phyloP scores from a whole-genome alignment of 2,329 filamentous ascomycete genomes.

The Diplodia scrobiculata region DNA sequence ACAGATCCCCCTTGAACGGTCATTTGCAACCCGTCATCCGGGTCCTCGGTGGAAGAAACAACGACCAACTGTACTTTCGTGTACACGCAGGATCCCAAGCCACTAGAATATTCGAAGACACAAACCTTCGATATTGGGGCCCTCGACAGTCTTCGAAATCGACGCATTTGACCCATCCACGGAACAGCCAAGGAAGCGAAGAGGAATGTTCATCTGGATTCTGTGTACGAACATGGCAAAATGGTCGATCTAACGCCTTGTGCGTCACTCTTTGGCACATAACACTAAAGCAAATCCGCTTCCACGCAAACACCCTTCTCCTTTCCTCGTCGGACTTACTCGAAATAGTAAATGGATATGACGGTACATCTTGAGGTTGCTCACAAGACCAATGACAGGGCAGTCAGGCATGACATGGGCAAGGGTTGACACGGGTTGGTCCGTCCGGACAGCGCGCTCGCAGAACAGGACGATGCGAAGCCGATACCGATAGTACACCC shows the following conservation, averaged over 20 bases:
- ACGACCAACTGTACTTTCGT: not conserved
- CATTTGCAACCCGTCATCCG: not conserved
- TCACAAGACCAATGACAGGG: not conserved
- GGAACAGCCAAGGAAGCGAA: not conserved
- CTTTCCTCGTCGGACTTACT: not conserved
- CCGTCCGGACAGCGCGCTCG: not conserved
- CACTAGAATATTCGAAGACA: not conserved
- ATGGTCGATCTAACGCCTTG: not conserved
- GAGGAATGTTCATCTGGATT: not conserved
- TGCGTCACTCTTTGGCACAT: not conserved
- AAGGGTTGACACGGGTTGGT: not conserved
- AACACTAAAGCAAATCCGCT: not conserved
- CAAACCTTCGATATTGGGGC: not conserved
- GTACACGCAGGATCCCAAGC: not conserved
- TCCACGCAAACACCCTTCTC: not conserved
- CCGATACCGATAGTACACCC: not conserved
- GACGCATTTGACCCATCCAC: not conserved
- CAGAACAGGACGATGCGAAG: not conserved
- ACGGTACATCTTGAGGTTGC: not conserved
- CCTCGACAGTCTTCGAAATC: not conserved
- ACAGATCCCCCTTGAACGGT: not conserved
- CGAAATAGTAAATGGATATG: not conserved
- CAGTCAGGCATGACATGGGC: not conserved
- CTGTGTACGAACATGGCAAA: not conserved
- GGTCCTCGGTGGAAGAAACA: not conserved